A percentile compares a stretch with the other conserved stretches of the same genome.
Evolutionary conservation across 75 land plant genomes (phyloP).

Genomic region (Pinus albicaulis): DNA sequence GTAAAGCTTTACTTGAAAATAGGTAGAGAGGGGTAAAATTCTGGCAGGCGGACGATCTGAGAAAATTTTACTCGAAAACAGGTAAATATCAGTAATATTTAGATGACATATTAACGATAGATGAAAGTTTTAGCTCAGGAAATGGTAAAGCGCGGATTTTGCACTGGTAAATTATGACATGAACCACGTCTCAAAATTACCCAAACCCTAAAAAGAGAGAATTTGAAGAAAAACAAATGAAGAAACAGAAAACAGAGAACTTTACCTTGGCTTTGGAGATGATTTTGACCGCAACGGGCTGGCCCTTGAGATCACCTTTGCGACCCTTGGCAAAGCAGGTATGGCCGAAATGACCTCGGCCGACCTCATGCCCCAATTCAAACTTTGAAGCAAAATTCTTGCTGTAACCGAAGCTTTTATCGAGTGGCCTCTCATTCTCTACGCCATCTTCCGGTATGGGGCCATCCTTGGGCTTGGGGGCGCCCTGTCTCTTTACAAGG

Average conservation of each 20-base stretch:
- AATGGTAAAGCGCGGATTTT: not conserved
- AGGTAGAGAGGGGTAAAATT: not conserved
- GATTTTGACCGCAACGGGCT: slow-evolving; percentile 49
- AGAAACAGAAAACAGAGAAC: not conserved
- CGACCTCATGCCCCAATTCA: slow-evolving; percentile 59
- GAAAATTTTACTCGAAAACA: not conserved
- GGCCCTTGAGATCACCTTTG: slow-evolving; percentile 51
- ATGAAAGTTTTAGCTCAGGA: not conserved
- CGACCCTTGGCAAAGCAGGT: slow-evolving; percentile 44
- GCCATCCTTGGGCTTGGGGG: slow-evolving; percentile 50
- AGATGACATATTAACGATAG: not conserved
- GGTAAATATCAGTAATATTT: not conserved
- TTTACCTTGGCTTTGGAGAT: slow-evolving; percentile 60
- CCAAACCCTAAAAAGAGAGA: not conserved
- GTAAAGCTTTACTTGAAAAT: not conserved
- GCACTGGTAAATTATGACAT: not conserved
- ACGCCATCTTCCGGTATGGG: slow-evolving; percentile 60
- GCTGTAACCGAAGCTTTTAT: slow-evolving; percentile 46
- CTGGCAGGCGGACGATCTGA: not conserved
- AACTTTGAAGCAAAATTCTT: slow-evolving; percentile 50
- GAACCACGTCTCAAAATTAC: too few species aligned
- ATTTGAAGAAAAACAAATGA: not conserved
- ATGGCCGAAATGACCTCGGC: slow-evolving; percentile 59
- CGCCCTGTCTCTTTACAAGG: slow-evolving; percentile 44
- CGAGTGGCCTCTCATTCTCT: slow-evolving; percentile 36